Conservation (phyloP, 2,329 filamentous ascomycete species). For the Beauveria bassiana region DNA sequence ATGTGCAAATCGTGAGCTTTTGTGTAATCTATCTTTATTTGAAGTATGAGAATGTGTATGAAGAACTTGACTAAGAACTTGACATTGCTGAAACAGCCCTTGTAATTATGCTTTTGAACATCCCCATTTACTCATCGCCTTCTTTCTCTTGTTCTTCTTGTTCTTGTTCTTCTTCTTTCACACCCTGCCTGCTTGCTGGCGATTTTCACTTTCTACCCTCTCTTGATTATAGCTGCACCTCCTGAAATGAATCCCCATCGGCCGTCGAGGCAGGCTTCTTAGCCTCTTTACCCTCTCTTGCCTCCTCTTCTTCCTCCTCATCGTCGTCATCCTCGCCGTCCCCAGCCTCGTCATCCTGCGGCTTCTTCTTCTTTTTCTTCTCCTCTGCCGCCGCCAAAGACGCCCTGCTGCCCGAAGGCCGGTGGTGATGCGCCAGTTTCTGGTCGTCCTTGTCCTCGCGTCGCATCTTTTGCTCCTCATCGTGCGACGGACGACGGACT, state of each 20-base stretch:
- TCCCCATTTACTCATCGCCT: background rate
- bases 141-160: background rate
- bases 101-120: background rate
- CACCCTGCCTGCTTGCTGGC: background rate
- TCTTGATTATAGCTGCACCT: conserved; percentile 46
- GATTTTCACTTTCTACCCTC: background rate
- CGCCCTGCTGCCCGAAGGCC: conserved; percentile 22
- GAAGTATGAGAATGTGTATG: background rate
- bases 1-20: no score
- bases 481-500: conserved; percentile 18
- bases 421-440: conserved; percentile 39
- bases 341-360: conserved; percentile 20
- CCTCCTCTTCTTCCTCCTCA: conserved; percentile 9
- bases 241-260: conserved; percentile 54
- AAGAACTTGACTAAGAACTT: background rate
- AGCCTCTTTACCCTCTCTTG: conserved; percentile 23
- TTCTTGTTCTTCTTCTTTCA: background rate
- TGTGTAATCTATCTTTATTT: no score
- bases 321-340: conserved; percentile 21
- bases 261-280: conserved; percentile 40
- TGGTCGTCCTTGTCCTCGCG: conserved; percentile 48
- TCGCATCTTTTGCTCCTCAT: conserved; percentile 49
- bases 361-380: conserved; percentile 23
- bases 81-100: background rate
- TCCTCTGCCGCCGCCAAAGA: conserved; percentile 17